Evolutionary conservation across 1,284 basidiomycete genomes (phyloP), one percentile per base, ranked within the genome.

Genomic region (Inonotus obliquus): DNA sequence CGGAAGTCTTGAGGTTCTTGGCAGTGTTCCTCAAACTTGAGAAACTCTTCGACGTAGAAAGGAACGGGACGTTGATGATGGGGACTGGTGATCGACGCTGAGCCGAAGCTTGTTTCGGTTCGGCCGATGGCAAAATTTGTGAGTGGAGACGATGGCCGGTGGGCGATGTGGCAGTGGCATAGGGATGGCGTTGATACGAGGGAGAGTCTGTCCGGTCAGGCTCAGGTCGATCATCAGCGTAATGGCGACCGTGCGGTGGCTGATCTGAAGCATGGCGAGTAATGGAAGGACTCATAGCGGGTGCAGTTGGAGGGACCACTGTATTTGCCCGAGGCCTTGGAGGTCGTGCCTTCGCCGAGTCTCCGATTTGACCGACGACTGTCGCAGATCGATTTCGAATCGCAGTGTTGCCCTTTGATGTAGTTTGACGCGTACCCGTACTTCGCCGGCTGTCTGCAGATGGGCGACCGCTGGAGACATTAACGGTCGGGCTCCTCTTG

Each of bases 81-180:
- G 57, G 54, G 11, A 52, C 56, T 4, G 58, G 48, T 44, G 54
- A 23, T 52, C 35, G 44, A 25, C 27, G 45, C 25, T 58, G 48
- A 17, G 13, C 48, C 10, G 41, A 39, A 13, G 23, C 17, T 19
- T 27, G 69, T 67, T 49, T 72, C 64, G 21, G 17, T 37, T 55
- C 65, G 68, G 10, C 72, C 68, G 2, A 68, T 68, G 39, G 61
- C 63, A 60, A 64, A 60, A 51, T 13, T 27, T 56, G 21, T 67
- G 60, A 38, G 60, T 39, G 62, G 54, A 17, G 61, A 37, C 45
- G 65, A 47, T 45, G 54, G 10, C 52, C 62, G 44, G 65, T 51
- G 38, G 71, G 66, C n/a, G 78, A 72, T 39, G 75, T 72, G 14
- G 74, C 70, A 67, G 79, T 77, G 32, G 81, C 81, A 68, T 84